Conservation (phyloP, 2,329 filamentous ascomycete genomes). For the Ophiostoma quercus region DNA sequence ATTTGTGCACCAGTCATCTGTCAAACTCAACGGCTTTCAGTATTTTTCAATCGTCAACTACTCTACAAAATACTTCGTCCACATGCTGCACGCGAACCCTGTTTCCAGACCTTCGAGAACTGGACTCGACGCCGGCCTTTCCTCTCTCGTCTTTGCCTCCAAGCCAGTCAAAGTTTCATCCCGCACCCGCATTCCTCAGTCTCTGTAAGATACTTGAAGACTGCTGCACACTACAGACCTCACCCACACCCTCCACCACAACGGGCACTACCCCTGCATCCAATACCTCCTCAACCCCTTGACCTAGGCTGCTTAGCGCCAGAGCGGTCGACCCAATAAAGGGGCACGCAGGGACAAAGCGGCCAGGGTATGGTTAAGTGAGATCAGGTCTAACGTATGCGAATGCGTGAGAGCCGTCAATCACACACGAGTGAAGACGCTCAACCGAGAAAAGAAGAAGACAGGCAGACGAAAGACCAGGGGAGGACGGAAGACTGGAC, state of each 20-base stretch:
- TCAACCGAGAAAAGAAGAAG: neutral
- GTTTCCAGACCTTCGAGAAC: slow-evolving; percentile 11
- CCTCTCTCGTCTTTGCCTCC: slow-evolving; percentile 5
- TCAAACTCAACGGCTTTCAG: neutral
- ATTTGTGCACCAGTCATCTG: neutral
- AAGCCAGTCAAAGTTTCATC: slow-evolving; percentile 6
- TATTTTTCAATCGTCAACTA: neutral
- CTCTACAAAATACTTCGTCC: neutral
- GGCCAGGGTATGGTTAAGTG: slow-evolving; percentile 6
- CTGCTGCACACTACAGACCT: neutral
- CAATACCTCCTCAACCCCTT: slow-evolving; percentile 23
- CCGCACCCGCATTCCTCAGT: slow-evolving; percentile 3
- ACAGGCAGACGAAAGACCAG: neutral
- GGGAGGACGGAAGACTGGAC: neutral
- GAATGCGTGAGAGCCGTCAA: neutral
- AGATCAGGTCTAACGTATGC: neutral
- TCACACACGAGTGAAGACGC: neutral
- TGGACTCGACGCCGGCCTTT: neutral
- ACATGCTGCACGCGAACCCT: neutral
- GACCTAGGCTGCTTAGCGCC: slow-evolving; percentile 24
- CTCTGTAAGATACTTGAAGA: neutral
- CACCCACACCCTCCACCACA: slow-evolving; percentile 15
- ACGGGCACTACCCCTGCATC: slow-evolving; percentile 24
- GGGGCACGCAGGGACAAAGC: slow-evolving; percentile 21
- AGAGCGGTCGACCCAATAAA: slow-evolving; percentile 21